A percentile compares a stretch with the other conserved stretches of the same genome.
Evolutionary conservation across 805 yeast genomes (phyloP).

Genomic region (Wickerhamiella brachini): DNA sequence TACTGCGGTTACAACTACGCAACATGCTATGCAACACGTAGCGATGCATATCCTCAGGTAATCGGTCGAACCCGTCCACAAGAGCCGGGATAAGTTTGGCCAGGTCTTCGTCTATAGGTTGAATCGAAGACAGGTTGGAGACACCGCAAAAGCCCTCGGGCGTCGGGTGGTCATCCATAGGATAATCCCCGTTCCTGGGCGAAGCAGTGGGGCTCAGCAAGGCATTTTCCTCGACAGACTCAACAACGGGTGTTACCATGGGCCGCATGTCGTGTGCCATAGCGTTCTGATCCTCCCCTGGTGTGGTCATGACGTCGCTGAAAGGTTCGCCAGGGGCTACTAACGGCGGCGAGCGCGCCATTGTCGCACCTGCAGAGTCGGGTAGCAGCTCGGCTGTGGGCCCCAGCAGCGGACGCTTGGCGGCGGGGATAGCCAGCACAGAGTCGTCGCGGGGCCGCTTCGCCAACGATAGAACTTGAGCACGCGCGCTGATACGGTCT

Average conservation of each 20-base stretch:
- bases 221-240: not conserved
- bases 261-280: not conserved
- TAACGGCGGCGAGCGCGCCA: not conserved
- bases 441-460: not conserved
- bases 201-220: conserved; percentile 5
- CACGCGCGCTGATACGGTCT: not conserved
- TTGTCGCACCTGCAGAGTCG: not conserved
- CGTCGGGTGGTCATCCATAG: not conserved
- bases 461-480: not conserved
- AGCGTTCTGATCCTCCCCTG: not conserved
- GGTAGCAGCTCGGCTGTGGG: not conserved
- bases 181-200: not conserved
- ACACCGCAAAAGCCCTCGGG: not conserved
- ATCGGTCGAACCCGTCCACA: conserved; percentile 22
- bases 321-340: not conserved
- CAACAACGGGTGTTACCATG: not conserved
- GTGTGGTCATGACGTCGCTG: not conserved
- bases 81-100: conserved; percentile 14
- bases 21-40: conserved; percentile 42
- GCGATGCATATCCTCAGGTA: conserved; percentile 35
- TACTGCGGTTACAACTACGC: conserved; percentile 42
- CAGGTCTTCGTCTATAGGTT: not conserved
- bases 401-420: not conserved
- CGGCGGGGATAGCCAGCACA: not conserved
- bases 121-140: not conserved